Conservation (phyloP, 805 yeast species). For the Wickerhamomyces silvicola region DNA sequence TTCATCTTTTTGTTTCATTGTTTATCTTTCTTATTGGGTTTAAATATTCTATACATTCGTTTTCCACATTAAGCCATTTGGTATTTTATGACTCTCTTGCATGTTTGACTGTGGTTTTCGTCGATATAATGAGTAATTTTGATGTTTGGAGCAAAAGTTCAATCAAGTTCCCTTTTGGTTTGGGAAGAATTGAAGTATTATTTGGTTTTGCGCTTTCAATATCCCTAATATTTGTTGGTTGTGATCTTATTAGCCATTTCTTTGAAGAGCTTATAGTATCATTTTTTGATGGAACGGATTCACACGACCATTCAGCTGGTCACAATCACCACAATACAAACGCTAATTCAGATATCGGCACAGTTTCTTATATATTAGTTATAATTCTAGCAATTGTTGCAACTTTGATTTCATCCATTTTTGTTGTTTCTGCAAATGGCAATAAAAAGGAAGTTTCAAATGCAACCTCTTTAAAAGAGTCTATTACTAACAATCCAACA, state of each 20-base stretch:
- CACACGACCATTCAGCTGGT: constrained; percentile 10
- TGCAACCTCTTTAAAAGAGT: constrained; percentile 8
- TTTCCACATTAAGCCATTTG: constrained; percentile 79
- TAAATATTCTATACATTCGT: constrained; percentile 46
- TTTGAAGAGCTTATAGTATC: constrained; percentile 60
- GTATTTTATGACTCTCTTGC: constrained; percentile 83
- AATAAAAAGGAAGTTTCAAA: constrained; percentile 1
- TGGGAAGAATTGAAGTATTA: constrained; percentile 84
- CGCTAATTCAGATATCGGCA: constrained; percentile 14
- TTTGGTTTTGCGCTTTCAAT: constrained; percentile 84
- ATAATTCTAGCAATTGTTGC: constrained; percentile 20
- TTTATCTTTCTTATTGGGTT: constrained; percentile 56
- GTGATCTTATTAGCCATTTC: constrained; percentile 83
- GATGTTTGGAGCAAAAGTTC: constrained; percentile 87
- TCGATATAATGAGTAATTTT: constrained; percentile 81
- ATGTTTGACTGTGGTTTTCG: constrained; percentile 59
- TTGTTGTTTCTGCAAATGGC: constrained; percentile 3
- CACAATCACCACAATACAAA: constrained; percentile 24
- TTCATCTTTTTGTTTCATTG: constrained; percentile 51
- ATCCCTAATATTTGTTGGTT: constrained; percentile 83
- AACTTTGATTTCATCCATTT: constrained; percentile 30
- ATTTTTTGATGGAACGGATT: constrained; percentile 21
- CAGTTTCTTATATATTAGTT: constrained; percentile 24
- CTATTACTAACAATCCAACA: constrained; percentile 22
- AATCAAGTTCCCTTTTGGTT: constrained; percentile 82